Conservation (phyloP, 306 rosid genomes). For the Vigna reflexopilosa region DNA sequence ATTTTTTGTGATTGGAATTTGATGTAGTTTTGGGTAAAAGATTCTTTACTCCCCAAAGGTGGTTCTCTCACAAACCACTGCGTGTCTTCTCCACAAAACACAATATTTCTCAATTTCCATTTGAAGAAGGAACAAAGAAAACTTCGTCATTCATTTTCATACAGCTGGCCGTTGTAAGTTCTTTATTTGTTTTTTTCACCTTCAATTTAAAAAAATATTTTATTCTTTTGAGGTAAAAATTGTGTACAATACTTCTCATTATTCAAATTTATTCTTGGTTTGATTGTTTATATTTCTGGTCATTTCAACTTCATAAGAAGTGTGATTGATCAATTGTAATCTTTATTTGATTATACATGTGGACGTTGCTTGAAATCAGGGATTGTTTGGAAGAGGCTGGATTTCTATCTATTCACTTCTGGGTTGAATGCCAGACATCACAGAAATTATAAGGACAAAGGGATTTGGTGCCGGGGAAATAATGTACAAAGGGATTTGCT, state of each 20-base stretch:
- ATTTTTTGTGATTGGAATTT: no score
- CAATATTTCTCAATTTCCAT: constrained; percentile 66
- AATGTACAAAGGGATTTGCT: constrained; percentile 13
- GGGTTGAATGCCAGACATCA: constrained; percentile 85
- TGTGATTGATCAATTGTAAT: constrained; percentile 13
- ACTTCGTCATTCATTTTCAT: constrained; percentile 83
- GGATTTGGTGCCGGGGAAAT: constrained; percentile 55
- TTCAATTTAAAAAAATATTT: constrained; percentile 15
- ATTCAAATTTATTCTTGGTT: background rate
- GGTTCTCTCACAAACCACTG: no score
- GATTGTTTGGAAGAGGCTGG: constrained; percentile 66
- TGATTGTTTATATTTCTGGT: constrained; percentile 15
- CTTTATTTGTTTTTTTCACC: constrained; percentile 25
- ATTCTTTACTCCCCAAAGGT: no score
- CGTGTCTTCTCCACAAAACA: no score
- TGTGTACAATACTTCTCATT: constrained; percentile 10
- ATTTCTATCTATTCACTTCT: constrained; percentile 65
- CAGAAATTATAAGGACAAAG: constrained; percentile 58
- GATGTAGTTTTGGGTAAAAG: no score
- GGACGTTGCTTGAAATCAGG: constrained; percentile 92
- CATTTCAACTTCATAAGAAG: constrained; percentile 24
- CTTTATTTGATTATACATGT: constrained; percentile 51
- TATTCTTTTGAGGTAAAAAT: constrained; percentile 3
- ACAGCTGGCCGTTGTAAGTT: constrained; percentile 91
- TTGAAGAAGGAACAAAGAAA: constrained; percentile 77